Evolutionary conservation across 2,329 filamentous ascomycete species (phyloP).

Genomic region (Lecanicillium sp.): DNA sequence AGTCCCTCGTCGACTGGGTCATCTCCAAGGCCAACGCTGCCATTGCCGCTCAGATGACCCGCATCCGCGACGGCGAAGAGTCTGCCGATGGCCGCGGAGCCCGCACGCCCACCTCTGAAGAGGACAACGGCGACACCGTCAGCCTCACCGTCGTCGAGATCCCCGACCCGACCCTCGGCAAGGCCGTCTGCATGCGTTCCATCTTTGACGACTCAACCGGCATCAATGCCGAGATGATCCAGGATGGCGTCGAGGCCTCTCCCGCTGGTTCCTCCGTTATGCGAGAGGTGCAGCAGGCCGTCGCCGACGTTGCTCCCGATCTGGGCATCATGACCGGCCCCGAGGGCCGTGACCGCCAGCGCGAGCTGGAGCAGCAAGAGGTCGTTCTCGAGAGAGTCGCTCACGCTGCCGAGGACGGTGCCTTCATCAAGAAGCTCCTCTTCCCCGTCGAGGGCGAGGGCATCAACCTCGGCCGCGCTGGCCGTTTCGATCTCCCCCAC

Average conservation of each 20-base stretch:
- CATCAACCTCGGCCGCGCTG: constrained; percentile 71
- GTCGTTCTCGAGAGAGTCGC: constrained; percentile 80
- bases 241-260: constrained; percentile 77
- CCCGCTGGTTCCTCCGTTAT: constrained; percentile 73
- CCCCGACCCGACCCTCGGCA: constrained; percentile 71
- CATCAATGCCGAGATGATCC: constrained; percentile 96
- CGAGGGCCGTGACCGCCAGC: constrained; percentile 65
- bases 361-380: constrained; percentile 75
- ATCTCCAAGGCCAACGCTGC: constrained; percentile 81
- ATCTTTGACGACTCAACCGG: constrained; percentile 90
- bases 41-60: constrained; percentile 69
- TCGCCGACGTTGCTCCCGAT: constrained; percentile 70
- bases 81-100: constrained; percentile 58
- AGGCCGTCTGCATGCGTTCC: constrained; percentile 80
- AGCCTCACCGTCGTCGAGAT: constrained; percentile 85
- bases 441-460: constrained; percentile 73
- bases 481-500: constrained; percentile 70
- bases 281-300: constrained; percentile 79
- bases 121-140: constrained; percentile 76
- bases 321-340: constrained; percentile 67
- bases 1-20: constrained; percentile 92
- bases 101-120: constrained; percentile 60
- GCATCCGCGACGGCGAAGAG: constrained; percentile 59
- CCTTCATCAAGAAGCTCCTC: constrained; percentile 74
- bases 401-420: constrained; percentile 72